phyloP scores from a whole-genome alignment of 2,329 filamentous ascomycete genomes.

The Ophiosphaerella korrae region DNA sequence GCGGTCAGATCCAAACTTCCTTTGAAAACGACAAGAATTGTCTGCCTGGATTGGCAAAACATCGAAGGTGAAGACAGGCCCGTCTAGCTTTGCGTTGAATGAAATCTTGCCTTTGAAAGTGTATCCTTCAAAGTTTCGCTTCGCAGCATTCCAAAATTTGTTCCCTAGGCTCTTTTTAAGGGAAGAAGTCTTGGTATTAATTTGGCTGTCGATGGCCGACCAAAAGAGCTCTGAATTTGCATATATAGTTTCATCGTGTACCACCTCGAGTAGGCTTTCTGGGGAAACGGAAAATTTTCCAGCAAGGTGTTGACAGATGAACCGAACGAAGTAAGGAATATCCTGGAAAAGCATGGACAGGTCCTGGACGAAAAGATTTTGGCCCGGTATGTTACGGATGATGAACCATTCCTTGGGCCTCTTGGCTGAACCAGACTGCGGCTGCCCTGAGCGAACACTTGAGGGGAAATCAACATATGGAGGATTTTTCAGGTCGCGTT shows the following conservation, averaged over 20 bases:
- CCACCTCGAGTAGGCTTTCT: constrained; percentile 15
- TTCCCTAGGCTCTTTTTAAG: no score
- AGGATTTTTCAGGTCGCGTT: no score
- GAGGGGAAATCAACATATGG: no score
- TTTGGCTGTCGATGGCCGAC: background rate
- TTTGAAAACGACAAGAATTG: constrained; percentile 44
- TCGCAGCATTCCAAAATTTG: constrained; percentile 31
- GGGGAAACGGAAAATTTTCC: constrained; percentile 16
- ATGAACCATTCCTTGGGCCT: no score
- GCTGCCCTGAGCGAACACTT: no score
- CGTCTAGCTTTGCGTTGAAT: constrained; percentile 18
- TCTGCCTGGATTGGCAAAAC: constrained; percentile 36
- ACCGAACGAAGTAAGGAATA: constrained; percentile 39
- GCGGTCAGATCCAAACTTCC: constrained; percentile 47
- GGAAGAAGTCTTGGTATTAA: no score
- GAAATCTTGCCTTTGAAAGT: constrained; percentile 41
- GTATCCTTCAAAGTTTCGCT: constrained; percentile 29
- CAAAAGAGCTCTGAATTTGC: background rate
- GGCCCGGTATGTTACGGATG: constrained; percentile 33
- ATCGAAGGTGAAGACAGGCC: constrained; percentile 31
- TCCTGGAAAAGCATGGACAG: constrained; percentile 6
- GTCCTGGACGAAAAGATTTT: constrained; percentile 36
- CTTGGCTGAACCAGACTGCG: no score
- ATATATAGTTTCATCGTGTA: constrained; percentile 3
- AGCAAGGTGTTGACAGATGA: constrained; percentile 40